Evolutionary conservation across 805 yeast species (phyloP).

Genomic region (Yarrowia deformans): DNA sequence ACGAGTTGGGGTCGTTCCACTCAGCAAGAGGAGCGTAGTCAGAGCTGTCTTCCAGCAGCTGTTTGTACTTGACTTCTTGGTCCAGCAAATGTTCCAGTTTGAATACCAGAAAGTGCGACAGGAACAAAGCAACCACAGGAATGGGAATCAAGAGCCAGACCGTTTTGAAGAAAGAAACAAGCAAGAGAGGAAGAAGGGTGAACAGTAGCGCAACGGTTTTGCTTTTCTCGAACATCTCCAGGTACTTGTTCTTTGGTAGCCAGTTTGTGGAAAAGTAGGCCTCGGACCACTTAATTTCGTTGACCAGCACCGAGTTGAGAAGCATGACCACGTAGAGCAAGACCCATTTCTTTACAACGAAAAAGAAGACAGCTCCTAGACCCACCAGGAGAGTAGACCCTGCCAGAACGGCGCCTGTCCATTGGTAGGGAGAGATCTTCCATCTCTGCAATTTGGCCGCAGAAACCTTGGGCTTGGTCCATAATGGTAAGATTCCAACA

Average conservation of each 20-base stretch:
- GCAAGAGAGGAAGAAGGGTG: not conserved
- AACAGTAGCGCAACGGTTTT: not conserved
- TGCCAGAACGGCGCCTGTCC: not conserved
- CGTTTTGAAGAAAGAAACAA: not conserved
- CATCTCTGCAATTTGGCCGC: not conserved
- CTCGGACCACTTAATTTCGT: slow-evolving; percentile 1
- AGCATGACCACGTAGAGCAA: not conserved
- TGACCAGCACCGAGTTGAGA: not conserved
- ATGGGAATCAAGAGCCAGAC: not conserved
- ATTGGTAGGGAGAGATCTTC: not conserved
- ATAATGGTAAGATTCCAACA: not conserved
- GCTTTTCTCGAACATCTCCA: not conserved
- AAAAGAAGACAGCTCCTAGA: not conserved
- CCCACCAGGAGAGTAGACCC: not conserved
- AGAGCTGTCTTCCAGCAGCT: not conserved
- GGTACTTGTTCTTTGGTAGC: not conserved
- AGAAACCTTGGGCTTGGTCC: not conserved
- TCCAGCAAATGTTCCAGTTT: not conserved
- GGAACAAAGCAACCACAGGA: not conserved
- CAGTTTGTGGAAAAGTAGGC: not conserved
- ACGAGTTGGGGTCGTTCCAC: not conserved
- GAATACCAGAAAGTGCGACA: not conserved
- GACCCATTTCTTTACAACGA: not conserved
- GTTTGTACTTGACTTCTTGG: not conserved
- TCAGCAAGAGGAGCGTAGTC: not conserved